Percentiles rank a stretch among this genome's conserved stretches.
phyloP scores from a whole-genome alignment of 306 rosid species.

The Bauhinia variegata region DNA sequence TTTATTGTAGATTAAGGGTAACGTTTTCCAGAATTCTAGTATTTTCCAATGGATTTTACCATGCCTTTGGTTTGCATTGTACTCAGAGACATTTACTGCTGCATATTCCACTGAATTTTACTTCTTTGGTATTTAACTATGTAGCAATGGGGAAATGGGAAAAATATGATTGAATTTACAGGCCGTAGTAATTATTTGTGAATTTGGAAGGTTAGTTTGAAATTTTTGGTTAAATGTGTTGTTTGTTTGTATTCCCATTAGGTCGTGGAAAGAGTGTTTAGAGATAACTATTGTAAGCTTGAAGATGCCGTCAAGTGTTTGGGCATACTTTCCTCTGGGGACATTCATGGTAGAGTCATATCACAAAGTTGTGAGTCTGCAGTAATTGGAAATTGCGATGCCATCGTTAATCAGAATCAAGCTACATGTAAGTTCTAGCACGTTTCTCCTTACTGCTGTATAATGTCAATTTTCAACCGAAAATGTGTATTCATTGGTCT shows the following conservation, averaged over 20 bases:
- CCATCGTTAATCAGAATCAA: slow-evolving; percentile 25
- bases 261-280: slow-evolving; percentile 36
- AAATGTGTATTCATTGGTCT: slow-evolving; percentile 2
- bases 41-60: too few species aligned
- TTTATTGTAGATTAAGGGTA: neutral
- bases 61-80: neutral
- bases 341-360: slow-evolving; percentile 19
- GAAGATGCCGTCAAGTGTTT: slow-evolving; percentile 42
- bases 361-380: slow-evolving; percentile 30
- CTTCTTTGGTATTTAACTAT: neutral
- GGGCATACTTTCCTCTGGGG: slow-evolving; percentile 20
- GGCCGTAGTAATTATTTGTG: neutral
- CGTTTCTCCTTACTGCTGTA: neutral
- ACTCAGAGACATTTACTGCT: neutral
- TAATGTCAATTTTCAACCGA: neutral
- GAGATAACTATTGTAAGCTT: slow-evolving; percentile 30
- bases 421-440: slow-evolving; percentile 32
- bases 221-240: neutral
- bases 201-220: neutral
- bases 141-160: neutral
- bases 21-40: neutral
- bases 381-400: slow-evolving; percentile 9
- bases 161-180: neutral
- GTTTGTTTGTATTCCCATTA: slow-evolving; percentile 16
- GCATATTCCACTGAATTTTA: neutral